Base-by-base conservation (phyloP, 2,329 filamentous ascomycete species). In the Colletotrichum tropicicola region DNA sequence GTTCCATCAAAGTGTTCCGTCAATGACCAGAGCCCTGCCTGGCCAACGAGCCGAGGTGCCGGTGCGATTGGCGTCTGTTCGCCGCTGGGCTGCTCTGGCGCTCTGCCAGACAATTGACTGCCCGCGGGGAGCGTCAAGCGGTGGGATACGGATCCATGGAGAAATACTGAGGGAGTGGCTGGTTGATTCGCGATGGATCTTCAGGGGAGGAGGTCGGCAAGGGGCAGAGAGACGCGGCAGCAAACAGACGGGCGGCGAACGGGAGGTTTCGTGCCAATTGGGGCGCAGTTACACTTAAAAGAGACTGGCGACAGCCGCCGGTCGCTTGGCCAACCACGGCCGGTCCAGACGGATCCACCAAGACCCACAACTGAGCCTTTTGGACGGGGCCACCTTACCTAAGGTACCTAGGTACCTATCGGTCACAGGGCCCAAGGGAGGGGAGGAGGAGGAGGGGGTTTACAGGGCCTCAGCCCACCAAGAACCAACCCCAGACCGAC, bases 251-350 rank as follows among this genome's bases (percentile, higher is more conserved):
- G 25, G 21, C 15, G 13, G 30, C 12, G 7, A 19, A 8, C n/a
- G 21, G 52, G 17, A 15, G 32, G 37, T 45, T 53, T 51, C 28
- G 44, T 21, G 35, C 27, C 30, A 59, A 59, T 49, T 56, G 43
- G 15, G 41, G 48, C 48, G 61, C 57, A 55, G 43, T 55, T 48
- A 35, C 56, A 59, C 39, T 27, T 64, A 25, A 44, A 30, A 51
- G 17, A 61, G 5, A n/a, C n/a, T n/a, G n/a, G n/a, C n/a, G n/a
- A n/a, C n/a, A n/a, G 41, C 45, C 17, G 13, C 10, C 19, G 10
- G 61, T 65, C 61, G 28, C 61, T 56, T 32, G 45, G 61, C 61
- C 61, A 65, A 65, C 57, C 57, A 61, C 43, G 49, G 57, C 21
- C 35, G 32, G 35, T 17, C 48, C 23, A 44, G 25, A 13, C 2